These are phyloP conservation scores for Sugiyamaella paludigena DNA, from an alignment of 1,139 yeast species.

Conservation along the genomic window DNA sequence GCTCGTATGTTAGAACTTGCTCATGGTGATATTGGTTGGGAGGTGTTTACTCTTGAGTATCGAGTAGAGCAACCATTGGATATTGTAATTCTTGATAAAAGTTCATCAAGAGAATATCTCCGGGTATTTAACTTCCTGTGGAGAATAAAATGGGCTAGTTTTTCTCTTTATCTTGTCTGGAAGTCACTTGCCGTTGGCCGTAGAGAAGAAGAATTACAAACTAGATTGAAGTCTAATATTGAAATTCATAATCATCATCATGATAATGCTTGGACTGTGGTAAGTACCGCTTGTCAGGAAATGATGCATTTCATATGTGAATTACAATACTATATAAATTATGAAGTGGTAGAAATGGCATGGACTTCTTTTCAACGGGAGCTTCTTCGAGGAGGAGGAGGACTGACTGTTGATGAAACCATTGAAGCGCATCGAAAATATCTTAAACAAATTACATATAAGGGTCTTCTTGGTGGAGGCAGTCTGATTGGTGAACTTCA, in stretches of 20 bases:
- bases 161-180: constrained; percentile 53
- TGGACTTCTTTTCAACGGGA: constrained; percentile 37
- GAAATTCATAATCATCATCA: not conserved
- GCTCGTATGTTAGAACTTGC: constrained; percentile 72
- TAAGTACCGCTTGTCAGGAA: constrained; percentile 33
- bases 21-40: constrained; percentile 75
- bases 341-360: constrained; percentile 42
- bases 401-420: constrained; percentile 40
- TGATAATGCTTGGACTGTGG: constrained; percentile 32
- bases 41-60: constrained; percentile 86
- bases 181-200: constrained; percentile 32
- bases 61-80: constrained; percentile 56
- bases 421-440: constrained; percentile 37
- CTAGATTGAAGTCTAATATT: not conserved
- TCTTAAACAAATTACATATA: constrained; percentile 36
- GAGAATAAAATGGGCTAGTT: constrained; percentile 65
- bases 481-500: constrained; percentile 37
- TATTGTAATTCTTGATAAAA: constrained; percentile 37
- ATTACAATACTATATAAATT: constrained; percentile 40
- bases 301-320: constrained; percentile 42
- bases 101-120: constrained; percentile 58
- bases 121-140: constrained; percentile 84
- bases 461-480: constrained; percentile 40
- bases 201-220: constrained; percentile 9
- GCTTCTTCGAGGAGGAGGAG: constrained; percentile 23